A percentile compares a stretch with the other conserved stretches of the same genome.
Evolutionary conservation across 2,329 filamentous ascomycete species (phyloP).

Genomic region (Sphaerulina populicola): DNA sequence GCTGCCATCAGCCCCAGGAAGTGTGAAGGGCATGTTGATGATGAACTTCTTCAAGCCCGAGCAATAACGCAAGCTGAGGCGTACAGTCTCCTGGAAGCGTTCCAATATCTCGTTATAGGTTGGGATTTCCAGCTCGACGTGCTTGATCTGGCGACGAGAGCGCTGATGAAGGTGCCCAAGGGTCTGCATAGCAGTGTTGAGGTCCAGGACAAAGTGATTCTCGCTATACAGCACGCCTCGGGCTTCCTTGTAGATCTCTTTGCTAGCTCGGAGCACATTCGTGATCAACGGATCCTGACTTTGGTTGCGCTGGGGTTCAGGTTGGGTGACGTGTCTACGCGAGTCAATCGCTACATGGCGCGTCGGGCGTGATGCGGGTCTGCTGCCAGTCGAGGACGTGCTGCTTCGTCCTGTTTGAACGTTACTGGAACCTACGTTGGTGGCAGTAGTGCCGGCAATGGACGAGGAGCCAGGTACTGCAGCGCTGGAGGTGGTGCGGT

Average conservation of each 20-base stretch:
- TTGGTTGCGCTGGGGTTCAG: constrained; percentile 22
- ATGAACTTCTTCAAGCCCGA: constrained; percentile 39
- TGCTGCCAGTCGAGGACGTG: too few species aligned
- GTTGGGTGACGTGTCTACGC: background rate
- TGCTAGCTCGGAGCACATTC: constrained; percentile 35
- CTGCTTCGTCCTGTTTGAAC: too few species aligned
- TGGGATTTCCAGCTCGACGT: constrained; percentile 39
- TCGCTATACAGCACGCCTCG: constrained; percentile 36
- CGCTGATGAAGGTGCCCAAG: constrained; percentile 38
- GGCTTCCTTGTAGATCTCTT: constrained; percentile 37
- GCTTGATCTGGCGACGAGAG: constrained; percentile 38
- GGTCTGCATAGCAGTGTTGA: constrained; percentile 34
- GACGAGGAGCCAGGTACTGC: background rate
- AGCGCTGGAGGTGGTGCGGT: background rate
- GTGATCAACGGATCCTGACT: constrained; percentile 33
- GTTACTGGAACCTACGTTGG: background rate
- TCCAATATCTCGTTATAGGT: constrained; percentile 42
- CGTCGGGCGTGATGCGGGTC: background rate
- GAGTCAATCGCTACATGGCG: background rate
- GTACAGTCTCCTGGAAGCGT: constrained; percentile 40
- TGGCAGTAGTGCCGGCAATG: background rate
- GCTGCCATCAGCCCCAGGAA: constrained; percentile 28
- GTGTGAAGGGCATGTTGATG: constrained; percentile 34
- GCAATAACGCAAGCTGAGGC: constrained; percentile 40
- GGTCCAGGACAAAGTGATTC: constrained; percentile 36